Evolutionary conservation across 768 basidiomycete species (phyloP).

Genomic region (Dentipellis sp.): DNA sequence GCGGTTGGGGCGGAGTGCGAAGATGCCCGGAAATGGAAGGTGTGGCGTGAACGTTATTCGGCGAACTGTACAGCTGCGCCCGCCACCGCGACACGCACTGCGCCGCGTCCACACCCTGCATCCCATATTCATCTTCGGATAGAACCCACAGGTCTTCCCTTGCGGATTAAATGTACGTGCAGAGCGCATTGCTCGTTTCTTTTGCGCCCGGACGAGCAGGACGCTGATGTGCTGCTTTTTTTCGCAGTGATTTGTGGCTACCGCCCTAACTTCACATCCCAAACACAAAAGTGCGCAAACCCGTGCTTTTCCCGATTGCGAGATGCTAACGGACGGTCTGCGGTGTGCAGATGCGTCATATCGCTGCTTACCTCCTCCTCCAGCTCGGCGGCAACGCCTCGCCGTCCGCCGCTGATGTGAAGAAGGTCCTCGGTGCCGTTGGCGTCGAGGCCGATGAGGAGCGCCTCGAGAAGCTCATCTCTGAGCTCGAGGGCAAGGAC

Average conservation of each 20-base stretch:
- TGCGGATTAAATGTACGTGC: conserved; percentile 72
- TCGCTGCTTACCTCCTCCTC: conserved; percentile 97
- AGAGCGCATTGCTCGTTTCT: not conserved
- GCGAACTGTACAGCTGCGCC: conserved; percentile 52
- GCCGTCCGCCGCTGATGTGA: conserved; percentile 82
- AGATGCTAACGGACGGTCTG: not conserved
- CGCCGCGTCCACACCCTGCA: conserved; percentile 1
- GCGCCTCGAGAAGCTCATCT: conserved; percentile 72
- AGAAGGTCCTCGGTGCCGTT: conserved; percentile 75
- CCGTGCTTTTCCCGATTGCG: not conserved
- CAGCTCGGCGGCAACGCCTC: conserved; percentile 86
- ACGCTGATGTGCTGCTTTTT: not conserved
- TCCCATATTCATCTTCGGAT: conserved; percentile 41
- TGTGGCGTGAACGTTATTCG: conserved; percentile 34
- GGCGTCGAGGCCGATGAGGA: conserved; percentile 84
- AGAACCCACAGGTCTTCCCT: conserved; percentile 94
- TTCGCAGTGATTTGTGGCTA: conserved; percentile 87
- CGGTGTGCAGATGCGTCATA: conserved; percentile 65
- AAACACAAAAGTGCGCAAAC: conserved; percentile 34
- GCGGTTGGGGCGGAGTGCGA: conserved; percentile 14
- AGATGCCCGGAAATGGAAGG: conserved; percentile 12
- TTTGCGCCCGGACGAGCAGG: conserved; percentile 3
- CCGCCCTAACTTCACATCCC: conserved; percentile 32
- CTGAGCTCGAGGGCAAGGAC: conserved; percentile 88
- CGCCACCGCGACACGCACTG: not conserved